A percentile compares a stretch with the other conserved stretches of the same genome.
These are phyloP conservation scores for Fulvia fulva DNA, from an alignment of 2,329 filamentous ascomycete genomes.

Conservation along the genomic window DNA sequence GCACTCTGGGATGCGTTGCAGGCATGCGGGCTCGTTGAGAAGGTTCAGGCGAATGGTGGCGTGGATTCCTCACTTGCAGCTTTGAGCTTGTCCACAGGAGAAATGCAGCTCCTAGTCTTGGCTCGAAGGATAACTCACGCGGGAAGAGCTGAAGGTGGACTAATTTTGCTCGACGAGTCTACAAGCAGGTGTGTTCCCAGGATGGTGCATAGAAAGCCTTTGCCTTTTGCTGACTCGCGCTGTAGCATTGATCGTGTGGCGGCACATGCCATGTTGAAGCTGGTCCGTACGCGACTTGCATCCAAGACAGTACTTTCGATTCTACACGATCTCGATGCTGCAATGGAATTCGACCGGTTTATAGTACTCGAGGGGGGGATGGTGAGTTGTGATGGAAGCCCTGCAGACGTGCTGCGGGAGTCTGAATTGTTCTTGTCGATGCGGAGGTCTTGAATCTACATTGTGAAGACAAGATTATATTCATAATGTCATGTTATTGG, in stretches of 20 bases:
- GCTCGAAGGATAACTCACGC: neutral
- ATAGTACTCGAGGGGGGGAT: neutral
- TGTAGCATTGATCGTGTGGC: neutral
- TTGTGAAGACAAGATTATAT: neutral
- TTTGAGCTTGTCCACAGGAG: neutral
- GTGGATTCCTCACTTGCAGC: neutral
- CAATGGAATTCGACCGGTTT: neutral
- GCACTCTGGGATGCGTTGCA: neutral
- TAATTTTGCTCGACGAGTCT: neutral
- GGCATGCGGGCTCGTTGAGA: neutral
- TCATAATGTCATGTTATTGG: neutral
- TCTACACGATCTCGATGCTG: neutral
- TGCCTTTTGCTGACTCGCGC: neutral
- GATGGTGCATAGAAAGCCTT: neutral
- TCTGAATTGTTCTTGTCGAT: neutral
- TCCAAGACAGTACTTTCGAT: conserved; percentile 1
- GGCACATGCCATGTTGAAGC: neutral
- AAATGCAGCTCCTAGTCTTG: neutral
- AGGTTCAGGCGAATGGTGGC: neutral
- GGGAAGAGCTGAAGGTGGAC: neutral
- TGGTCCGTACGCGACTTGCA: neutral
- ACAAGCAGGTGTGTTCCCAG: neutral
- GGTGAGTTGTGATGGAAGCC: neutral
- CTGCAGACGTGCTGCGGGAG: neutral
- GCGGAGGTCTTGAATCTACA: neutral